Base-by-base conservation (phyloP, 2,329 filamentous ascomycete genomes). In the Aspergillus tanneri region DNA sequence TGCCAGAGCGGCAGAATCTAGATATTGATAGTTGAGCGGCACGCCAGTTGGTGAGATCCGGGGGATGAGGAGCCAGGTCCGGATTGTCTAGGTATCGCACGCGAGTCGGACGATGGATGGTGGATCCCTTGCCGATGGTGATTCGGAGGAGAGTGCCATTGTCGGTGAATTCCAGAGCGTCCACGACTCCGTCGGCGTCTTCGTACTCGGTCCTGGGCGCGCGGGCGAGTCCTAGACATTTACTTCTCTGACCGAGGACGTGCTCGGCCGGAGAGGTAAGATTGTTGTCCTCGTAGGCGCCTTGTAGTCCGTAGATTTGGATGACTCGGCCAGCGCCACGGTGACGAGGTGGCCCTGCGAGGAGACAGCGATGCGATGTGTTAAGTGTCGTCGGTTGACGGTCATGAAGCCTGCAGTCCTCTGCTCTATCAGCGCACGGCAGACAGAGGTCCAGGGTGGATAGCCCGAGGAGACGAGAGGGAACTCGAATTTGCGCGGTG, bases 11-110 rank as follows among this genome's bases (percentile, higher is more conserved):
- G 46, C 48, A 4, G 59, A 60, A 43, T 61, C 59, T 21, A 60
- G 32, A 25, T 57, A 59, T 32, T 57, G 40, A 22, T 43, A 49
- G 25, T 52, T 46, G 28, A 60, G 41, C 34, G 50, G 51, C 9
- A n/a, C 43, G 43, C 58, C 58, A 61, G 39, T 61, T 59, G 3
- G 43, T 19, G 16, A 59, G 43, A 18, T 32, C 22, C 12, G 41
- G 25, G 19, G 7, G 10, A 12, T 35, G 8, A 3, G 21, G 11
- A 19, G 19, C 14, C 12, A 28, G 12, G 8, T 22, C 21, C 9
- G 55, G 57, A 23, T 51, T 41, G 5, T 57, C 58, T 18, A 61
- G 28, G 41, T 60, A 60, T 11, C 52, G 53, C n/a, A 60, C 57
- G 16, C 58, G 51, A 11, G 43, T 52, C 8, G 50, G 47, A 14